Base-by-base conservation (phyloP, 768 basidiomycete genomes). In the Daedalea quercina region DNA sequence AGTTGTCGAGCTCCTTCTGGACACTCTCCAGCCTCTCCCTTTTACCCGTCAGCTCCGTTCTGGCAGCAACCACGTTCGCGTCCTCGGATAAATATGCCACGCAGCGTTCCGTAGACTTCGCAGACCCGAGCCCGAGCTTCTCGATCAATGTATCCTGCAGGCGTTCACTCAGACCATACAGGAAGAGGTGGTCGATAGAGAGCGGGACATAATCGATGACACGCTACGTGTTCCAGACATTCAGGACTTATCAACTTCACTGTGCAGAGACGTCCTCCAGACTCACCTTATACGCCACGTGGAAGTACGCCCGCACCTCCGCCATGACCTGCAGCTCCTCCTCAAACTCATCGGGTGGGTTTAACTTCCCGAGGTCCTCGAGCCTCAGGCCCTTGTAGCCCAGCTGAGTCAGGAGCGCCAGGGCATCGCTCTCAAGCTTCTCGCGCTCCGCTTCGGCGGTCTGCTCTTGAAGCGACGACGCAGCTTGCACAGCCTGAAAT, bases 291-390 rank as follows among this genome's bases (percentile, higher is more conserved):
- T 57, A 24, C 54, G 35, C 61, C 80, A 87, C 86, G 72, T 87
- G 82, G 65, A 87, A 88, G 58, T 88, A 87, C 0, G 81, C 85
- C 7, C 82, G 70, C 3, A 86, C 82, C 52, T 83, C 78, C 0
- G 83, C 82, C 85, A 88, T 87, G 53, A 88, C 82, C 6, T 64
- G 57, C 3, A 87, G 57, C 0, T 82, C 82, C 0, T 76, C 72
- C 35, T 81, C 81, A 71, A 73, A 77, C 7, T 65, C 65, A 54
- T 85, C 82, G 0, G 69, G 34, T 13, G 54, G 54, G 28, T 54
- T 54, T 22, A 64, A 54, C 57, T 59, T 62, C 19, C 56, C 57
- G 2, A 64, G 49, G 28, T 62, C 60, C 13, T 54, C 57, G 15
- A 51, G 49, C 31, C 20, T 54, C 11, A 60, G 23, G 19, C 48